A percentile compares a stretch with the other conserved stretches of the same genome.
phyloP scores from a whole-genome alignment of 345 rosid genomes.

The Combretum micranthum region DNA sequence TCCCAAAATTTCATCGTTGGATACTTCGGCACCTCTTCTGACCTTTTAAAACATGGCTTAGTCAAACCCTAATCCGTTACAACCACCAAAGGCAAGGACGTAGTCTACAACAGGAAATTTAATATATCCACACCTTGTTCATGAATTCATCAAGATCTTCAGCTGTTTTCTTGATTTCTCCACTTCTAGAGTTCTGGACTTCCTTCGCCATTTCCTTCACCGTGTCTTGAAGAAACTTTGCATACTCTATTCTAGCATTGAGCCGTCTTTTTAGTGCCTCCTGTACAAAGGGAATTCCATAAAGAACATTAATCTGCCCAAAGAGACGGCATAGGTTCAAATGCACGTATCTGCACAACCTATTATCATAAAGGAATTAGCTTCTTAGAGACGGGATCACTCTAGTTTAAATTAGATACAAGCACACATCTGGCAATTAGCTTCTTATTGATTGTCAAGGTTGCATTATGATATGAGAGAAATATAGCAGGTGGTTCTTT shows the following conservation, averaged over 20 bases:
- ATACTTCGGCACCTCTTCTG: constrained; percentile 79
- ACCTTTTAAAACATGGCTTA: constrained; percentile 42
- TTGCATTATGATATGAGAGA: too few relatives aligned
- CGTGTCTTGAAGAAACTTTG: constrained; percentile 95
- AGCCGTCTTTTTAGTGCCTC: constrained; percentile 81
- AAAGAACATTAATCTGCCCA: constrained; percentile 6
- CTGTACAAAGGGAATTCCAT: constrained; percentile 34
- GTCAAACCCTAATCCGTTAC: constrained; percentile 3
- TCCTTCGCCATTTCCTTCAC: constrained; percentile 99
- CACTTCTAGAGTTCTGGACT: constrained; percentile 81
- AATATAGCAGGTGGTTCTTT: too few relatives aligned
- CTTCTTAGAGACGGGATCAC: too few relatives aligned
- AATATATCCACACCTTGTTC: constrained; percentile 51
- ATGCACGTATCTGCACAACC: too few relatives aligned
- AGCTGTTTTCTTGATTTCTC: constrained; percentile 79
- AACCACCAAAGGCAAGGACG: constrained; percentile 1
- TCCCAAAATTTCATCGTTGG: constrained; percentile 94
- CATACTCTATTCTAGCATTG: constrained; percentile 91
- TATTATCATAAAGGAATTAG: too few relatives aligned
- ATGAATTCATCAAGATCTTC: constrained; percentile 89
- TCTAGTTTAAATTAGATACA: too few relatives aligned
- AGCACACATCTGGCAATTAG: too few relatives aligned
- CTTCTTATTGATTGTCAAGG: too few relatives aligned
- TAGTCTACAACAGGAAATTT: neutral
- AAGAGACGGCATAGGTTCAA: neutral